Evolutionary conservation across 1,139 yeast species (phyloP).

Genomic region (Diutina neorugosa): DNA sequence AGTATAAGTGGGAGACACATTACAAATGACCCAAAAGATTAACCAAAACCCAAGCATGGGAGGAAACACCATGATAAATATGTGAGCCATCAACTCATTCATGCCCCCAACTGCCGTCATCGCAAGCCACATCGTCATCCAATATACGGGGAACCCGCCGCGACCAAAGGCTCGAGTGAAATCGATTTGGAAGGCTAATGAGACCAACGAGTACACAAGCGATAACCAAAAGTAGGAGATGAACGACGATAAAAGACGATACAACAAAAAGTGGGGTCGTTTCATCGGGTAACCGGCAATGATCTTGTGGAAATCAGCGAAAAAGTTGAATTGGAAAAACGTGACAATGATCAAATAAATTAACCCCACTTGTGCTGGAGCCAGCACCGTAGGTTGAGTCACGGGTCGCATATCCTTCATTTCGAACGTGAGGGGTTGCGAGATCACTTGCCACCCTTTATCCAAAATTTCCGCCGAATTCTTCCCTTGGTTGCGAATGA

Average conservation of each 20-base stretch:
- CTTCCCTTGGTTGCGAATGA: conserved; percentile 6
- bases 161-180: conserved; percentile 41
- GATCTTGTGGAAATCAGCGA: conserved; percentile 37
- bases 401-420: conserved; percentile 40
- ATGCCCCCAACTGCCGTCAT: conserved; percentile 55
- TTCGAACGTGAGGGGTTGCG: conserved; percentile 25
- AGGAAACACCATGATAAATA: conserved; percentile 33
- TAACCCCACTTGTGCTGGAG: conserved; percentile 65
- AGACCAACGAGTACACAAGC: conserved; percentile 41
- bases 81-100: conserved; percentile 43
- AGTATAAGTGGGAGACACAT: conserved; percentile 49
- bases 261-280: conserved; percentile 28
- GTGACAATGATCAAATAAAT: conserved; percentile 65
- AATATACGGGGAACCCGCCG: conserved; percentile 51
- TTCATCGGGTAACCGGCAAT: conserved; percentile 29
- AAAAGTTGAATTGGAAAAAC: conserved; percentile 36
- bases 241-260: conserved; percentile 24
- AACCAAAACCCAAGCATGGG: conserved; percentile 51
- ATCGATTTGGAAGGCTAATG: conserved; percentile 50
- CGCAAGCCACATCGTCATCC: conserved; percentile 49
- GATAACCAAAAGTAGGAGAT: conserved; percentile 32
- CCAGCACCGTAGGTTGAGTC: conserved; percentile 36
- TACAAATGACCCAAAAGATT: conserved; percentile 45
- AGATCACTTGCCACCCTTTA: conserved; percentile 12
- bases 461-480: conserved; percentile 9